Evolutionary conservation across 73 alveolate genomes (phyloP).

Genomic region (Tetrahymena elliotti): DNA sequence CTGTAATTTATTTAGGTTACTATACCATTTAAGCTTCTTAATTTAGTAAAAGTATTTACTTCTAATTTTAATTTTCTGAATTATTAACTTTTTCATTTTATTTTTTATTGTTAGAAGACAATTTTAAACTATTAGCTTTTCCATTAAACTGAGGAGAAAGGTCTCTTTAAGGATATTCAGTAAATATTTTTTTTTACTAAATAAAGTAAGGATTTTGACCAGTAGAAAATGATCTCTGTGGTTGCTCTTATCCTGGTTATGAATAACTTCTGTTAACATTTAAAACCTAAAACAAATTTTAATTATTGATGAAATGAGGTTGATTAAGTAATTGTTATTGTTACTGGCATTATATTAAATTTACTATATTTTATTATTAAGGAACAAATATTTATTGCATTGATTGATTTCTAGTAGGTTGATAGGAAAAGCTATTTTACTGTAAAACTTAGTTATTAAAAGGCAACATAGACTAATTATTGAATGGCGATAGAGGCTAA

Average conservation of each 20-base stretch:
- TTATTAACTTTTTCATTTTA: no score
- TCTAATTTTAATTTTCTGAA: neutral
- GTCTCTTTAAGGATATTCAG: neutral
- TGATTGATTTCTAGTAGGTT: neutral
- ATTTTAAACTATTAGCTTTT: neutral
- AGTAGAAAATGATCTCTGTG: neutral
- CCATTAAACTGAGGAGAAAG: neutral
- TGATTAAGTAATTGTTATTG: neutral
- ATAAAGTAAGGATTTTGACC: neutral
- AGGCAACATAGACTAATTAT: no score
- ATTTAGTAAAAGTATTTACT: neutral
- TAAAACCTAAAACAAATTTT: neutral
- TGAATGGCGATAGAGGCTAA: no score
- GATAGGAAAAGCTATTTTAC: neutral
- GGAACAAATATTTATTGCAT: neutral
- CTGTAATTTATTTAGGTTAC: neutral
- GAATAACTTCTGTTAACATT: neutral
- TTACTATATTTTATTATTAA: neutral
- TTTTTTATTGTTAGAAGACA: neutral
- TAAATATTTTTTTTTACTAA: neutral
- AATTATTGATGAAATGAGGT: neutral
- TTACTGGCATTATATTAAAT: neutral
- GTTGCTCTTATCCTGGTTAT: neutral
- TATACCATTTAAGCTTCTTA: neutral
- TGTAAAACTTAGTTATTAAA: no score